Evolutionary conservation across 176 grass and related monocot genomes (phyloP), one percentile per base, ranked within the genome.

Genomic region (Cenchrus fungigraminus): DNA sequence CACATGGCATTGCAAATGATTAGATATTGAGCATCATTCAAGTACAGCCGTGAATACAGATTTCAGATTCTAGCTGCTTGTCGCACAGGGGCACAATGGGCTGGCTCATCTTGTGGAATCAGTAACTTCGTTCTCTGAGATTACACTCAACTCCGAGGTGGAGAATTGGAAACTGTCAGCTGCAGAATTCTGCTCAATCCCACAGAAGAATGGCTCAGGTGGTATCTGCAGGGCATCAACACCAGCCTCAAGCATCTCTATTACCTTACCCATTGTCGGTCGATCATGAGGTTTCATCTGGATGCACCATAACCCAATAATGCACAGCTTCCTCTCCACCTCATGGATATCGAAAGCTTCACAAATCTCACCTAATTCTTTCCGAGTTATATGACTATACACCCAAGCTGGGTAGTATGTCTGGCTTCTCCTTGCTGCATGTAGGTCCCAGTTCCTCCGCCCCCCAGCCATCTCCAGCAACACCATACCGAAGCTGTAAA

Each of bases 401-500:
- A 92, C 83, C 87, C 77, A 93, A 1, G 71, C 22, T 15, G 83
- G 90, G 55, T 89, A 86, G 47, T 92, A 92, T 0, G 25, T 4
- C n/a, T 86, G 83, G 3, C 86, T 92, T 17, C 47, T 22, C 17
- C 58, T 83, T 12, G 56, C 65, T 11, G 73, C 34, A 0, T 22
- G 46, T 1, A 3, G 71, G 3, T 92, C 73, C 0, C 6, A 8
- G 5, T 92, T 88, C 12, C 49, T 85, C 7, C 83, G 44, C 0
- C 83, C 83, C 1, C 90, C 79, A 2, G 90, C 78, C 86, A 89
- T 92, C 58, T 89, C 83, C 1, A 86, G 1, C 20, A 86, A 1
- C 4, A 91, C 2, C 85, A 84, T 90, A 4, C 90, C 86, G 3
- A 91, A 91, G 61, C 89, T 91, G 14, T 87, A 91, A 12, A 91